phyloP scores from a whole-genome alignment of 768 basidiomycete genomes.

The Leucocoprinus birnbaumii region DNA sequence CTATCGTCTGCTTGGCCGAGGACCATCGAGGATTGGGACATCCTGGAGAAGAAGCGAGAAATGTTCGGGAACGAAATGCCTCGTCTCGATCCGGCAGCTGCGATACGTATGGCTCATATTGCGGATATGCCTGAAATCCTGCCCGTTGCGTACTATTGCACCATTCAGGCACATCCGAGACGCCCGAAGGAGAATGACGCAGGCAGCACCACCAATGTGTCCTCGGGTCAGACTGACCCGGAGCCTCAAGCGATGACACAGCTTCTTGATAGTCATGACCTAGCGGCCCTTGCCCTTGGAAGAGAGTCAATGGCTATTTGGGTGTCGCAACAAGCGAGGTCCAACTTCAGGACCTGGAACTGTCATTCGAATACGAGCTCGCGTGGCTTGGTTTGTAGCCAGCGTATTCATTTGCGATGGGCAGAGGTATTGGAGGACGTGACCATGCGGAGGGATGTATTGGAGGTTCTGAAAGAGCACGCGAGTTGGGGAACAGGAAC shows the following conservation, averaged over 20 bases:
- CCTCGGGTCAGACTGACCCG: no score
- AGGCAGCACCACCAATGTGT: background rate
- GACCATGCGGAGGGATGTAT: slow-evolving; percentile 8
- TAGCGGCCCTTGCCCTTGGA: slow-evolving; percentile 1
- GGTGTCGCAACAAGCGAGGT: slow-evolving; percentile 5
- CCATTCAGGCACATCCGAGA: slow-evolving; percentile 2
- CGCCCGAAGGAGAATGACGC: background rate
- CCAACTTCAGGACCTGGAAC: slow-evolving; percentile 4
- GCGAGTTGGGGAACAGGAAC: slow-evolving; percentile 9
- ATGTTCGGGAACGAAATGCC: slow-evolving; percentile 8
- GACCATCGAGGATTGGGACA: slow-evolving; percentile 11
- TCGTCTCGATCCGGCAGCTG: slow-evolving; percentile 7
- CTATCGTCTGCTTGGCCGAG: slow-evolving; percentile 9
- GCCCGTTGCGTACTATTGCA: slow-evolving; percentile 6
- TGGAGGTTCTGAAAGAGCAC: slow-evolving; percentile 13
- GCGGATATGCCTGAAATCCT: slow-evolving; percentile 7
- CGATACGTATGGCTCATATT: slow-evolving; percentile 8
- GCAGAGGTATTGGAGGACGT: slow-evolving; percentile 10
- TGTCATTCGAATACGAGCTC: slow-evolving; percentile 4
- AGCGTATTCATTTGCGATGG: slow-evolving; percentile 10
- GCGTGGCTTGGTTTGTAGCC: slow-evolving; percentile 5
- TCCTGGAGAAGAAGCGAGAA: slow-evolving; percentile 5
- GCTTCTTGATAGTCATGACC: slow-evolving; percentile 3
- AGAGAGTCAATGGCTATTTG: slow-evolving; percentile 8
- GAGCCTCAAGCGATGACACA: background rate